phyloP scores from a whole-genome alignment of 2,329 filamentous ascomycete genomes.

The Dactylella cylindrospora region DNA sequence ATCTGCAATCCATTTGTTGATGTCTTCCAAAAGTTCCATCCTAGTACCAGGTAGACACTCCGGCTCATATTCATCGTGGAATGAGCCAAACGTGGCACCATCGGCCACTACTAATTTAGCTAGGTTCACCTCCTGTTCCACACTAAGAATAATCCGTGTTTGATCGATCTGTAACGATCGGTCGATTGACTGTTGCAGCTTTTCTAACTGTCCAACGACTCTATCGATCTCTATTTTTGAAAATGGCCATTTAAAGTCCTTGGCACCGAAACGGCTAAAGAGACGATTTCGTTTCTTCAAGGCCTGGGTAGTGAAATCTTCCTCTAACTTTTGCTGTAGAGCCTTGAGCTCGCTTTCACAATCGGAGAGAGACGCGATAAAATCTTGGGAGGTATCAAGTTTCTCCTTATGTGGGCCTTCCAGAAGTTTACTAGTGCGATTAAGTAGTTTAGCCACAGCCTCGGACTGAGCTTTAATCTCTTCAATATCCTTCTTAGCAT shows the following conservation, averaged over 20 bases:
- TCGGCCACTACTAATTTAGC: slow-evolving; percentile 13
- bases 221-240: slow-evolving; percentile 7
- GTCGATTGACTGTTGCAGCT: slow-evolving; percentile 1
- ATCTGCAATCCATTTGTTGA: slow-evolving; percentile 28
- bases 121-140: slow-evolving; percentile 10
- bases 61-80: slow-evolving; percentile 43
- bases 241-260: slow-evolving; percentile 22
- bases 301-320: not conserved
- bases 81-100: slow-evolving; percentile 47
- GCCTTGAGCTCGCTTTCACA: slow-evolving; percentile 1
- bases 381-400: slow-evolving; percentile 2
- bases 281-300: slow-evolving; percentile 1
- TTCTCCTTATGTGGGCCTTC: slow-evolving; percentile 4
- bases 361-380: not conserved
- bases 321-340: slow-evolving; percentile 1
- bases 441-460: not conserved
- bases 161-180: slow-evolving; percentile 13
- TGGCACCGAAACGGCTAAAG: not conserved
- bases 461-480: slow-evolving; percentile 4
- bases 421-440: slow-evolving; percentile 3
- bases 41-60: slow-evolving; percentile 46
- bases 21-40: slow-evolving; percentile 45
- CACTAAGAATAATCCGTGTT: slow-evolving; percentile 8
- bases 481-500: slow-evolving; percentile 14
- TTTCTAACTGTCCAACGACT: slow-evolving; percentile 2